phyloP scores from a whole-genome alignment of 2,329 filamentous ascomycete species.

The Aspergillus arachidicola region DNA sequence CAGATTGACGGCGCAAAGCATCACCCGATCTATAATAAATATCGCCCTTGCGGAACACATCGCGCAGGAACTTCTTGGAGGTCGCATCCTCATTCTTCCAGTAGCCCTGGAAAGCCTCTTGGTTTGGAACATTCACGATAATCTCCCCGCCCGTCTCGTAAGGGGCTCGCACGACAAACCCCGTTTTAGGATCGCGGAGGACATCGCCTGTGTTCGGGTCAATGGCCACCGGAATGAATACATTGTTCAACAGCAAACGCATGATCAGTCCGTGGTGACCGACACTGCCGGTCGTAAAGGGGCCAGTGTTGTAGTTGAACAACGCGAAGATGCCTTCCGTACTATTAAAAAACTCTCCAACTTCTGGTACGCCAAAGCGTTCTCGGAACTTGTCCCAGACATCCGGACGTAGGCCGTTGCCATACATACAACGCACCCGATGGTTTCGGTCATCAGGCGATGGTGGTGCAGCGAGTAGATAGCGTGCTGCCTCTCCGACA shows the following conservation, averaged over 20 bases:
- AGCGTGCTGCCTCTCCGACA: constrained; percentile 76
- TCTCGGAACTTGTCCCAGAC: constrained; percentile 58
- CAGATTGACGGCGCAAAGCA: constrained; percentile 60
- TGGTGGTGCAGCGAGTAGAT: constrained; percentile 67
- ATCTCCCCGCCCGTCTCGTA: constrained; percentile 77
- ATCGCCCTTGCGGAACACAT: constrained; percentile 70
- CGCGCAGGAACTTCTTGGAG: constrained; percentile 63
- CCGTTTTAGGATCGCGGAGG: constrained; percentile 65
- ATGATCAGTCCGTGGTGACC: constrained; percentile 70
- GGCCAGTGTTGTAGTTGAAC: constrained; percentile 62
- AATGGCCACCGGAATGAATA: constrained; percentile 67
- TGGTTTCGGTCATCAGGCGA: constrained; percentile 49
- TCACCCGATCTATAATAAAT: constrained; percentile 71
- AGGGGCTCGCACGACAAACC: constrained; percentile 64
- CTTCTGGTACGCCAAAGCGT: constrained; percentile 54
- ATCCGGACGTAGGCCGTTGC: constrained; percentile 53
- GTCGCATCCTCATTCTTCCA: constrained; percentile 69
- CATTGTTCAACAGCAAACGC: constrained; percentile 56
- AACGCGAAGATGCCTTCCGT: constrained; percentile 71
- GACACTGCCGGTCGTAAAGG: constrained; percentile 65
- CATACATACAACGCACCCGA: constrained; percentile 48
- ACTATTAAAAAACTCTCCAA: constrained; percentile 77
- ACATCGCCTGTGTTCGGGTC: constrained; percentile 71
- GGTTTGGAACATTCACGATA: constrained; percentile 62
- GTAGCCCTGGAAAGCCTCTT: constrained; percentile 68